phyloP scores from a whole-genome alignment of 179 eudicot genomes.

The Patellifolia procumbens region DNA sequence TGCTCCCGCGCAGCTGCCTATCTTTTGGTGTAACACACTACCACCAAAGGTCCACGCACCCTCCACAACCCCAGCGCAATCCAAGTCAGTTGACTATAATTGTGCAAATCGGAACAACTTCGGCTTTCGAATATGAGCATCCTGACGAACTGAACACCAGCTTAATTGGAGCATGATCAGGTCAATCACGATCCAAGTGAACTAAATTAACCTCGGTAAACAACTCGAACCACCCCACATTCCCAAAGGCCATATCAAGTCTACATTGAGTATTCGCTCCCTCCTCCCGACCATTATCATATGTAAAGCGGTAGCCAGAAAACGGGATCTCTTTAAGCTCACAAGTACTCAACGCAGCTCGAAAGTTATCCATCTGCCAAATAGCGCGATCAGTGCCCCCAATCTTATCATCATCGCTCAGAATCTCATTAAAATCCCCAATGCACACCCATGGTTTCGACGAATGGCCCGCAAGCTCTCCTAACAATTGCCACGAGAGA shows the following conservation, averaged over 20 bases:
- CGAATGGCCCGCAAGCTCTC: too few species aligned
- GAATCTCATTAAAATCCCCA: background rate
- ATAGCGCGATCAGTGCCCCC: background rate
- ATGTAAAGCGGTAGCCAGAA: background rate
- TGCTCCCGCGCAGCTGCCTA: background rate
- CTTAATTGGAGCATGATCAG: slow-evolving; percentile 13
- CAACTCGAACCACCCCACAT: background rate
- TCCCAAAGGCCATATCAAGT: background rate
- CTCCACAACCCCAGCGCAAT: background rate
- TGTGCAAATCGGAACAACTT: background rate
- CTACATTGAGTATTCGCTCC: background rate
- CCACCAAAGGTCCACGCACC: background rate
- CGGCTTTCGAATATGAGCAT: too few species aligned
- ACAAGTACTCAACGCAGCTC: background rate
- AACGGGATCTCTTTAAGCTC: background rate
- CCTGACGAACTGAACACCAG: too few species aligned
- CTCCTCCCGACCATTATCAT: background rate
- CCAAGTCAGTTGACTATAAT: background rate
- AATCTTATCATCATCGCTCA: background rate
- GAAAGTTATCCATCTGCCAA: background rate
- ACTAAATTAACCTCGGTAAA: background rate
- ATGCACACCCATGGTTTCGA: background rate
- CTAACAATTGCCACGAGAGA: background rate
- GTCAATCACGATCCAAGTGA: background rate
- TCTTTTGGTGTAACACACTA: too few species aligned